Conservation (phyloP, 176 grass and related monocot genomes). For the Aechmea fasciata region DNA sequence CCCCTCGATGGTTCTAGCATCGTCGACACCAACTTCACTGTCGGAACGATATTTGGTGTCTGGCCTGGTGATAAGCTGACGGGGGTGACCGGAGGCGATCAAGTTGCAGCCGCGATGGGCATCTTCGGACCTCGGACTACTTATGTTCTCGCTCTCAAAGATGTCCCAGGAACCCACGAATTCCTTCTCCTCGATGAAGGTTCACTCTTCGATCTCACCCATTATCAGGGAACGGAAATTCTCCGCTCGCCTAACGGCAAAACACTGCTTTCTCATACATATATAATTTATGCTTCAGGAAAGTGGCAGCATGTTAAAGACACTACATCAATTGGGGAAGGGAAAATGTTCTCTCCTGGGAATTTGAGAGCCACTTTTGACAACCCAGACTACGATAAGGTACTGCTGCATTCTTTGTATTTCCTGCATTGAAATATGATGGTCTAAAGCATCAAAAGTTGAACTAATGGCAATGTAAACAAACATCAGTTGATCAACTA, state of each 20-base stretch:
- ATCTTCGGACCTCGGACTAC: slow-evolving; percentile 95
- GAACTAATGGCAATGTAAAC: background rate
- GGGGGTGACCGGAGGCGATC: slow-evolving; percentile 62
- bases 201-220: slow-evolving; percentile 2
- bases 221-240: background rate
- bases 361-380: slow-evolving; percentile 88
- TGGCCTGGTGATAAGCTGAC: slow-evolving; percentile 97
- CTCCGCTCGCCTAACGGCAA: background rate
- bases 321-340: slow-evolving; percentile 74
- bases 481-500: slow-evolving; percentile 72
- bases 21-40: slow-evolving; percentile 94
- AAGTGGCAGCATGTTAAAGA: slow-evolving; percentile 99
- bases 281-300: slow-evolving; percentile 25
- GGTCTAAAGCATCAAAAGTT: background rate
- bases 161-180: slow-evolving; percentile 82
- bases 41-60: slow-evolving; percentile 92
- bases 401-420: slow-evolving; percentile 2
- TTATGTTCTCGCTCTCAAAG: slow-evolving; percentile 83
- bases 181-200: slow-evolving; percentile 94
- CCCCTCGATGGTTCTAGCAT: slow-evolving; percentile 95
- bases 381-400: slow-evolving; percentile 85
- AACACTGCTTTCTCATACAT: background rate
- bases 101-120: slow-evolving; percentile 87
- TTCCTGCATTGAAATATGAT: background rate
- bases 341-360: slow-evolving; percentile 97